Evolutionary conservation across 805 yeast genomes (phyloP), one percentile per base, ranked within the genome.

Genomic region (Sungouiozyma ichnusensis): DNA sequence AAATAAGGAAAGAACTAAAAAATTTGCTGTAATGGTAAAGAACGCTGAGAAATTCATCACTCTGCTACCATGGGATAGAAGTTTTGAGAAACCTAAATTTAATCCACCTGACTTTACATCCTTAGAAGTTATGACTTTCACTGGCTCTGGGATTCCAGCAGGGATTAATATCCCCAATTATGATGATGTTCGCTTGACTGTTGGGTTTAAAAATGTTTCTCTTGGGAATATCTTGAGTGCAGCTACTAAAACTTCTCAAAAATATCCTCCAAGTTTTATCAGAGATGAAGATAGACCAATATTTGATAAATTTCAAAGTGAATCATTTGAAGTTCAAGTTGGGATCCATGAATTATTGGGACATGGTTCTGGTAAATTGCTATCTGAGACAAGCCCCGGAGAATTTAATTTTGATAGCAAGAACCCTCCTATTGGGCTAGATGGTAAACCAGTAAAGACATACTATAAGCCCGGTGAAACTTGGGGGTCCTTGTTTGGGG

Each of bases 71-170:
- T 86, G 96, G 96, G 73, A 72, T 44, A 59, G 67, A 43, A 74
- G 71, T 18, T 85, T 70, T 57, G 96, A 86, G 62, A 86, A 86
- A 62, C 92, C 84, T 57, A 71, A 57, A n/a, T 86, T 86, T 62
- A 80, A 85, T 38, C 90, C 95, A 19, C 96, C 96, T 16, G 96
- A 86, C 63, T 86, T 86, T 65, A 85, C 95, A 3, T 84, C 94
- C 1, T 70, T 86, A 52, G 96, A 86, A 63, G 95, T 86, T 3
- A 68, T 86, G 55, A 82, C 95, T 1, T 85, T 86, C 68, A 85
- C 94, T 0, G 90, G 94, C 3, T 77, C 87, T 32, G 95, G 95
- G 37, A 77, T 84, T 40, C 96, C 96, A 14, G 94, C 94, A 0
- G 96, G 96, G 41, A 86, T 86, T 60, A 86, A 86, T 57, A 83